Evolutionary conservation across 768 basidiomycete species (phyloP).

Genomic region (Chalciporus pseudorubinellus): DNA sequence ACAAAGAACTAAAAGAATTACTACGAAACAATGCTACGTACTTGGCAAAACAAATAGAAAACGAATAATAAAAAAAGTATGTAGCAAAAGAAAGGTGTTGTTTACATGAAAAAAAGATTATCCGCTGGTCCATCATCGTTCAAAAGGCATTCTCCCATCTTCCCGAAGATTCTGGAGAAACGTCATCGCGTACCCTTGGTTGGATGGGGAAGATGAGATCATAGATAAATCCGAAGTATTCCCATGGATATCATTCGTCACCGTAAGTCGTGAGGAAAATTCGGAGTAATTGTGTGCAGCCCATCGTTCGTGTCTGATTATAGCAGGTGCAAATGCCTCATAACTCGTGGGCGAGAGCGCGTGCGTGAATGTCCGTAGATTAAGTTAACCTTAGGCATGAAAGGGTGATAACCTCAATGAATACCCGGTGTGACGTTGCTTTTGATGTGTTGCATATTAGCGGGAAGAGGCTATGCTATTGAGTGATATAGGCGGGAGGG

Average conservation of each 20-base stretch:
- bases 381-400: slow-evolving; percentile 25
- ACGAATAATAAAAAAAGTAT: slow-evolving; percentile 26
- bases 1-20: slow-evolving; percentile 21
- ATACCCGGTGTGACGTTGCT: slow-evolving; percentile 8
- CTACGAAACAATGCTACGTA: slow-evolving; percentile 17
- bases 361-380: slow-evolving; percentile 23
- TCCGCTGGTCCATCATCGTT: slow-evolving; percentile 27
- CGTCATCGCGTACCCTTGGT: background rate
- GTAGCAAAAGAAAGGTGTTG: slow-evolving; percentile 8
- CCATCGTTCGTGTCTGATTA: slow-evolving; percentile 30
- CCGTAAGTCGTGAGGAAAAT: slow-evolving; percentile 26
- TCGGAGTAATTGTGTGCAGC: slow-evolving; percentile 8
- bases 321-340: slow-evolving; percentile 20
- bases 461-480: slow-evolving; percentile 26
- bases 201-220: slow-evolving; percentile 12
- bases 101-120: slow-evolving; percentile 29
- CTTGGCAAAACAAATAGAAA: slow-evolving; percentile 34
- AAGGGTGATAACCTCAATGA: background rate
- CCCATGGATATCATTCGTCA: slow-evolving; percentile 26
- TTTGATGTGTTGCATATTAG: slow-evolving; percentile 21
- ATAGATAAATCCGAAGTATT: slow-evolving; percentile 23
- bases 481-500: slow-evolving; percentile 35
- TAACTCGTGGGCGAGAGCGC: slow-evolving; percentile 15
- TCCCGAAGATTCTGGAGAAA: slow-evolving; percentile 2
- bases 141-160: slow-evolving; percentile 1